phyloP scores from a whole-genome alignment of 2,329 filamentous ascomycete species.

The Lithohypha guttulata region DNA sequence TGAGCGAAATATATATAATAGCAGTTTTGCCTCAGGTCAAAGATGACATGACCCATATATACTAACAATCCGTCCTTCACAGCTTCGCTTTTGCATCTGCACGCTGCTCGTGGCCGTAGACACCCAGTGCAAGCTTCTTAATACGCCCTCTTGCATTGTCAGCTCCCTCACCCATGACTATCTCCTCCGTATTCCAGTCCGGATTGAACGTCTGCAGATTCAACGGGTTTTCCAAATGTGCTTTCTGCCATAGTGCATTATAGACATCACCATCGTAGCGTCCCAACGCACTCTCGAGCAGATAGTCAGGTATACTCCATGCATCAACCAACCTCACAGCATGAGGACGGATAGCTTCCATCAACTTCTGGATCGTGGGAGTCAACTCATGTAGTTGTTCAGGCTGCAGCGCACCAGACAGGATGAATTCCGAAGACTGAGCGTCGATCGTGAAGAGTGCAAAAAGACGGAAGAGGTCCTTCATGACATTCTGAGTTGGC shows the following conservation, averaged over 20 bases:
- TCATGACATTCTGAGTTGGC: constrained; percentile 27
- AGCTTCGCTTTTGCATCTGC: constrained; percentile 8
- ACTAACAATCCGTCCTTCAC: not conserved
- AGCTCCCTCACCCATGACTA: constrained; percentile 37
- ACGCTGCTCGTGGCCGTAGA: constrained; percentile 15
- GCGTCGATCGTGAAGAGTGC: constrained; percentile 38
- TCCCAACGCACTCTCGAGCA: constrained; percentile 42
- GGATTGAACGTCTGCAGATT: constrained; percentile 42
- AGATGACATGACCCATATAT: not conserved
- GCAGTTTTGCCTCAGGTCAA: not conserved
- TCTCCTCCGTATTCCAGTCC: constrained; percentile 39
- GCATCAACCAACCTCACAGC: constrained; percentile 42
- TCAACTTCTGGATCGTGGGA: constrained; percentile 34
- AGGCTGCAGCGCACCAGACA: constrained; percentile 33
- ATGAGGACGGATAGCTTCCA: constrained; percentile 40
- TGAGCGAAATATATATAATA: not conserved
- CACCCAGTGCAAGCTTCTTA: constrained; percentile 16
- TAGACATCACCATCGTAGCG: constrained; percentile 44
- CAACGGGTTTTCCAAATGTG: constrained; percentile 42
- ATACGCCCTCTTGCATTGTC: constrained; percentile 22
- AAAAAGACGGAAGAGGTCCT: constrained; percentile 38
- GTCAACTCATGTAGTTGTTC: constrained; percentile 33
- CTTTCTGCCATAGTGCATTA: constrained; percentile 42
- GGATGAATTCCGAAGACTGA: constrained; percentile 36
- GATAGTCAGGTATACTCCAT: constrained; percentile 43